A percentile compares a stretch with the other conserved stretches of the same genome.
Conservation (phyloP, 1,284 basidiomycete genomes). For the Wallemia mellicola region DNA sequence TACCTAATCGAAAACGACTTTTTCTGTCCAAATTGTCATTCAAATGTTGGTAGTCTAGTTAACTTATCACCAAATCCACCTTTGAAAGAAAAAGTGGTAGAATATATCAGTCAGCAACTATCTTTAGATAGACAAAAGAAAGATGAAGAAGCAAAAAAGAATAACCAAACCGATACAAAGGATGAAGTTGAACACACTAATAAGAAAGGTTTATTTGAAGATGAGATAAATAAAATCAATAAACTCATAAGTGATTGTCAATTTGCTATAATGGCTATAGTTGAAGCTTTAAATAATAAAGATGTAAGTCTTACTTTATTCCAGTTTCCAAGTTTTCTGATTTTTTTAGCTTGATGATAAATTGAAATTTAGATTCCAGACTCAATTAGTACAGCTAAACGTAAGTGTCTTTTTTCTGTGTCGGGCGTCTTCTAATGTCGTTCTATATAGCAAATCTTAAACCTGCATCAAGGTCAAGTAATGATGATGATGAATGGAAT, state of each 20-base stretch:
- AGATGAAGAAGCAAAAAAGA: neutral
- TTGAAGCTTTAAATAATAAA: neutral
- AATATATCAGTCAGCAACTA: slow-evolving; percentile 36
- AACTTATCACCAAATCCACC: slow-evolving; percentile 48
- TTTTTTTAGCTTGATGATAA: neutral
- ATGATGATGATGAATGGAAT: neutral
- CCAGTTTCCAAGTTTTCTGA: neutral
- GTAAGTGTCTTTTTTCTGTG: neutral
- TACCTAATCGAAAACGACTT: slow-evolving; percentile 75
- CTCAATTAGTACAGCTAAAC: neutral
- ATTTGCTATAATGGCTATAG: neutral
- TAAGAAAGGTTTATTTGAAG: neutral
- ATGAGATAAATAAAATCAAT: neutral
- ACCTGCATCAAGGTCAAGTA: neutral
- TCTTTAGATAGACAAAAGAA: neutral
- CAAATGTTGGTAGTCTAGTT: slow-evolving; percentile 57
- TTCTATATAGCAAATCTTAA: neutral
- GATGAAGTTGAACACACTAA: neutral
- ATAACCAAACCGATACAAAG: neutral
- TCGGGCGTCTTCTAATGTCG: neutral
- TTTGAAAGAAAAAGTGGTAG: slow-evolving; percentile 37
- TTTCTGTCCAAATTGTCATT: slow-evolving; percentile 57
- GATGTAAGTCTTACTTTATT: neutral
- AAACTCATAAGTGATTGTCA: neutral
- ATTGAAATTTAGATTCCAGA: neutral